Evolutionary conservation across 352 stramenopile species (phyloP).

Genomic region (Peronospora tabacina): DNA sequence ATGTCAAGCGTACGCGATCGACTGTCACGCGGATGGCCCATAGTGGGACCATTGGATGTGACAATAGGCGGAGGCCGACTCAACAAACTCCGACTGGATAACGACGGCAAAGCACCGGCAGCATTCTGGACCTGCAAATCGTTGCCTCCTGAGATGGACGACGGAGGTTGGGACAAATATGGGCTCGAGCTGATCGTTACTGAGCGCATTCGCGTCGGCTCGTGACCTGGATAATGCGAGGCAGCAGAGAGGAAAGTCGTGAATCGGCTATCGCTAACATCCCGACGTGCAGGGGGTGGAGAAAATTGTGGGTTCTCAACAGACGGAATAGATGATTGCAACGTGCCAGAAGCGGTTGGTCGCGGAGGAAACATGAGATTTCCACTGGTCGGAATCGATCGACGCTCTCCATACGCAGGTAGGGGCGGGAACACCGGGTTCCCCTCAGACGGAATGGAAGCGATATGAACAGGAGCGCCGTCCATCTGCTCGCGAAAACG

Average conservation of each 20-base stretch:
- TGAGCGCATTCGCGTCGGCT: conserved; percentile 43
- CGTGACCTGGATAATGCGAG: conserved; percentile 22
- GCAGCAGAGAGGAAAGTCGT: conserved; percentile 11
- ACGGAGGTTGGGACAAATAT: conserved; percentile 28
- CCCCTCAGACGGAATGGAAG: conserved; percentile 50
- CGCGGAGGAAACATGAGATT: conserved; percentile 71
- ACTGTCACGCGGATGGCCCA: conserved; percentile 68
- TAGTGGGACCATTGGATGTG: conserved; percentile 33
- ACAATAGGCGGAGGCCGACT: conserved; percentile 23
- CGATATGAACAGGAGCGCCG: conserved; percentile 9
- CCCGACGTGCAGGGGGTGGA: conserved; percentile 41
- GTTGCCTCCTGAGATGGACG: conserved; percentile 9
- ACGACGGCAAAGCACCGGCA: conserved; percentile 39
- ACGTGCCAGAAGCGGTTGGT: conserved; percentile 18
- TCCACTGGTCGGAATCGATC: conserved; percentile 53
- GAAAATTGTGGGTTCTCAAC: conserved; percentile 50
- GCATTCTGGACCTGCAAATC: conserved; percentile 19
- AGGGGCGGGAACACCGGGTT: conserved; percentile 56
- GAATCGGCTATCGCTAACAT: conserved; percentile 31
- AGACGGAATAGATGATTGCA: conserved; percentile 46
- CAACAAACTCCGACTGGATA: conserved; percentile 46
- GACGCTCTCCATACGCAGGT: conserved; percentile 40
- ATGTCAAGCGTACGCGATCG: conserved; percentile 83
- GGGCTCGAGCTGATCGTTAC: conserved; percentile 53
- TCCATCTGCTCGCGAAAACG: conserved; percentile 63